Conservation (phyloP, 2,329 filamentous ascomycete species). For the Sporothrix pallida region DNA sequence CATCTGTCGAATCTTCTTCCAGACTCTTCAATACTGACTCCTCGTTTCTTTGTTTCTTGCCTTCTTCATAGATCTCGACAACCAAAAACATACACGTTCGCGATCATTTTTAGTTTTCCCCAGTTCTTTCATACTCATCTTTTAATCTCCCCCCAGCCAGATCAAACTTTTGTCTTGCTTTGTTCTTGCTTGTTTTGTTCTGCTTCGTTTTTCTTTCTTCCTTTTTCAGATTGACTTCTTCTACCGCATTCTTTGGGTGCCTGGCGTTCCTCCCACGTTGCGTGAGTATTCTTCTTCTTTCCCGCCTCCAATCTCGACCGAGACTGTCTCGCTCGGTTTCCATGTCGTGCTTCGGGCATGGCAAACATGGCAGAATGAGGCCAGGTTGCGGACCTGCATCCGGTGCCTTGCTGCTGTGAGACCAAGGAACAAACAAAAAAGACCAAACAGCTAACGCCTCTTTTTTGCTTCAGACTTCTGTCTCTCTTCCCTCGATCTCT, state of each 20-base stretch:
- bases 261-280: conserved; percentile 32
- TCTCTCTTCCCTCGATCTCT: conserved; percentile 14
- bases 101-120: not conserved
- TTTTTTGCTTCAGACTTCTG: conserved; percentile 27
- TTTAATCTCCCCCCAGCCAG: conserved; percentile 21
- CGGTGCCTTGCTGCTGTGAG: conserved; percentile 26
- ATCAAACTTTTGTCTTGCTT: not conserved
- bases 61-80: conserved; percentile 10
- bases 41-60: conserved; percentile 2
- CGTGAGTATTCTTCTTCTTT: conserved; percentile 12
- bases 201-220: not conserved
- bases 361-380: conserved; percentile 11
- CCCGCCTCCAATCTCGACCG: not conserved
- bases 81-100: conserved; percentile 3
- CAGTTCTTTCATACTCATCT: conserved; percentile 17
- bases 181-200: not conserved
- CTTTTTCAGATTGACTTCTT: conserved; percentile 2
- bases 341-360: not conserved
- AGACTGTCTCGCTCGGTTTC: not conserved
- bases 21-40: not conserved
- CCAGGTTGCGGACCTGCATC: conserved; percentile 25
- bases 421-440: conserved; percentile 24
- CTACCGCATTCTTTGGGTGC: conserved; percentile 35
- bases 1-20: conserved; percentile 17
- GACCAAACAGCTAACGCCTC: conserved; percentile 27